A percentile compares a stretch with the other conserved stretches of the same genome.
phyloP scores from a whole-genome alignment of 2,329 filamentous ascomycete species.

The Aspergillus awamori region DNA sequence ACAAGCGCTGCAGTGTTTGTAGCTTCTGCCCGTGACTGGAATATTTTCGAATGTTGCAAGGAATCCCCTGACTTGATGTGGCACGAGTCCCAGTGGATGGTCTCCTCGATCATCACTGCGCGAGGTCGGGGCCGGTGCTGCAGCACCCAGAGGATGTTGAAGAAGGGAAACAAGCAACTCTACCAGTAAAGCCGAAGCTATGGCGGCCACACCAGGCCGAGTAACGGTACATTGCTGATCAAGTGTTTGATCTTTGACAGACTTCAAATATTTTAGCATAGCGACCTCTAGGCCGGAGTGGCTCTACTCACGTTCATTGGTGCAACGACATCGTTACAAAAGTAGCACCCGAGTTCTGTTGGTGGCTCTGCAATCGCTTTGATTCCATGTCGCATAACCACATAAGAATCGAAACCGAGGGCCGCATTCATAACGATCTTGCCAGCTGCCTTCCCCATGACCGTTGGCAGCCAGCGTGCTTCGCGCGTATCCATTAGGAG shows the following conservation, averaged over 20 bases:
- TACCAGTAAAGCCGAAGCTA: conserved; percentile 87
- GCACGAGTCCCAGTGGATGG: conserved; percentile 57
- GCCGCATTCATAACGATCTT: conserved; percentile 98
- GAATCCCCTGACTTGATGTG: conserved; percentile 67
- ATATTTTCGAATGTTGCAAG: conserved; percentile 63
- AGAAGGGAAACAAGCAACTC: conserved; percentile 85
- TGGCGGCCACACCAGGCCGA: conserved; percentile 85
- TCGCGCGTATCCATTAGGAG: conserved; percentile 97
- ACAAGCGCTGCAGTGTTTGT: conserved; percentile 66
- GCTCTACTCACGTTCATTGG: conserved; percentile 76
- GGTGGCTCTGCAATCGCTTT: conserved; percentile 59
- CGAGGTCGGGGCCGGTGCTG: conserved; percentile 43
- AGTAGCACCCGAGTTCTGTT: conserved; percentile 86
- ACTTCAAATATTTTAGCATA: conserved; percentile 56
- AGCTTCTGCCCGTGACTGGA: conserved; percentile 59
- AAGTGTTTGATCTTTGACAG: conserved; percentile 88
- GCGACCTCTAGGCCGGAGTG: conserved; percentile 12
- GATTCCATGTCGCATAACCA: conserved; percentile 93
- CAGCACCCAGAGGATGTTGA: conserved; percentile 70
- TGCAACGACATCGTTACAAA: conserved; percentile 96
- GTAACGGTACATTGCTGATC: conserved; percentile 99
- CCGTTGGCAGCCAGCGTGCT: conserved; percentile 90
- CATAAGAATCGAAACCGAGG: conserved; percentile 92
- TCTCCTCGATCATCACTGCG: conserved; percentile 38
- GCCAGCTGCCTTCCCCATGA: conserved; percentile 89